These are phyloP conservation scores for Vicia villosa DNA, from an alignment of 306 rosid species.

Conservation along the genomic window DNA sequence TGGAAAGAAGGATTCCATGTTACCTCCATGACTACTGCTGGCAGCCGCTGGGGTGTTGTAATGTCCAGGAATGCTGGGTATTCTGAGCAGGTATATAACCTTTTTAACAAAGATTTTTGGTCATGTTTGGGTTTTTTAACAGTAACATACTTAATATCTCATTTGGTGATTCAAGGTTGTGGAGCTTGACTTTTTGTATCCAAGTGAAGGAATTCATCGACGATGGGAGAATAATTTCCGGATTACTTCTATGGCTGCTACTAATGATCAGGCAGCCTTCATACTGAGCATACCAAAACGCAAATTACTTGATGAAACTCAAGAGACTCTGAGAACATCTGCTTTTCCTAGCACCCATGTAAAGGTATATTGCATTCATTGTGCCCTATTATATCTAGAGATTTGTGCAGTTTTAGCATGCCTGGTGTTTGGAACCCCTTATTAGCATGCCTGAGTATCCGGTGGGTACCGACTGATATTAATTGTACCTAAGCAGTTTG, in stretches of 20 bases:
- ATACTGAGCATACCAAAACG: conserved; percentile 92
- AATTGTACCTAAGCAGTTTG: no score
- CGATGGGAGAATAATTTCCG: conserved; percentile 90
- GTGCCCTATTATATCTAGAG: conserved; percentile 5
- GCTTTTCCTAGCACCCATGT: conserved; percentile 97
- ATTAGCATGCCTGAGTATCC: no score
- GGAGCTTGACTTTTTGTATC: conserved; percentile 91
- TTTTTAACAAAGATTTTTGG: conserved; percentile 1
- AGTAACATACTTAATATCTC: conserved; percentile 3
- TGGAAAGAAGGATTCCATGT: conserved; percentile 99
- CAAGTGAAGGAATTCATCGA: conserved; percentile 92
- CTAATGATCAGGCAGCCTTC: conserved; percentile 91
- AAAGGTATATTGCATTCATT: conserved; percentile 58
- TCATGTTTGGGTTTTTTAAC: not conserved
- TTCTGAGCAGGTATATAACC: conserved; percentile 75
- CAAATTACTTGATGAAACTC: conserved; percentile 81
- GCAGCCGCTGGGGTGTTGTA: conserved; percentile 94
- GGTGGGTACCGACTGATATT: no score
- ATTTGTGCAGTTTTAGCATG: not conserved
- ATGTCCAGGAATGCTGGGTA: conserved; percentile 96
- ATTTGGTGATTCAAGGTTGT: conserved; percentile 65
- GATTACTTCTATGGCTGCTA: conserved; percentile 95
- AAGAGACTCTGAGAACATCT: conserved; percentile 89
- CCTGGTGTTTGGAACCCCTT: conserved; percentile 14
- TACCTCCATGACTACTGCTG: conserved; percentile 95